A percentile compares a stretch with the other conserved stretches of the same genome.
phyloP scores from a whole-genome alignment of 768 basidiomycete genomes.

The Hypholoma sublateritium region DNA sequence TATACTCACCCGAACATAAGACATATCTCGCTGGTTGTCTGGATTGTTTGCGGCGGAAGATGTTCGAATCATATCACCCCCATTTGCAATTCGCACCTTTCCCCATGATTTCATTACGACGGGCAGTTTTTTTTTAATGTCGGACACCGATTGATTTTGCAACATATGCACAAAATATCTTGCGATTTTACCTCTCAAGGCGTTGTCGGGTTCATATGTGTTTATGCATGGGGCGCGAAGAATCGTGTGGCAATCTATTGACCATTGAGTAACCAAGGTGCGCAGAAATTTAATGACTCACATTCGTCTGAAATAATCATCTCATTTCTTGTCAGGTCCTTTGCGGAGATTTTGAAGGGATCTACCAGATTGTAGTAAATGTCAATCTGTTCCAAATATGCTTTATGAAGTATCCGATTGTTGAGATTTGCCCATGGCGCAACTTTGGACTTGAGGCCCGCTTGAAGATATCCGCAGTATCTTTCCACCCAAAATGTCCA shows the following conservation, averaged over 20 bases:
- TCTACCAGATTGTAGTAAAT: slow-evolving; percentile 22
- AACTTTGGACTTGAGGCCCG: slow-evolving; percentile 15
- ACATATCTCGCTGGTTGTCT: not conserved
- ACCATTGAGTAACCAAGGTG: too few species aligned
- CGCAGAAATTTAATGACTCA: not conserved
- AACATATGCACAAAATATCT: not conserved
- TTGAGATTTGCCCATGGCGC: slow-evolving; percentile 29
- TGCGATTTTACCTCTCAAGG: not conserved
- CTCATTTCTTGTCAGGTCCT: not conserved
- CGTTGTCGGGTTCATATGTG: not conserved
- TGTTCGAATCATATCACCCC: not conserved
- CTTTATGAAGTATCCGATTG: slow-evolving; percentile 20
- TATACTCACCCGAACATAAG: slow-evolving; percentile 1
- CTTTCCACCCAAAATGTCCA: slow-evolving; percentile 39
- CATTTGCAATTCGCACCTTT: not conserved
- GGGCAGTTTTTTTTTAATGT: not conserved
- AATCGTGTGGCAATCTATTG: not conserved
- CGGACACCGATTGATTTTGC: too few species aligned
- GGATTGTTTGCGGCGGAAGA: not conserved
- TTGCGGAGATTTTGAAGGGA: not conserved
- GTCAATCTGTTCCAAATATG: slow-evolving; percentile 25
- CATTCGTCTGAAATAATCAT: not conserved
- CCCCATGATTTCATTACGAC: not conserved
- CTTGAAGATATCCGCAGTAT: slow-evolving; percentile 28
- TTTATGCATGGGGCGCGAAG: not conserved